Evolutionary conservation across 169 alveolate genomes (phyloP).

Genomic region (Eimeria sp.): DNA sequence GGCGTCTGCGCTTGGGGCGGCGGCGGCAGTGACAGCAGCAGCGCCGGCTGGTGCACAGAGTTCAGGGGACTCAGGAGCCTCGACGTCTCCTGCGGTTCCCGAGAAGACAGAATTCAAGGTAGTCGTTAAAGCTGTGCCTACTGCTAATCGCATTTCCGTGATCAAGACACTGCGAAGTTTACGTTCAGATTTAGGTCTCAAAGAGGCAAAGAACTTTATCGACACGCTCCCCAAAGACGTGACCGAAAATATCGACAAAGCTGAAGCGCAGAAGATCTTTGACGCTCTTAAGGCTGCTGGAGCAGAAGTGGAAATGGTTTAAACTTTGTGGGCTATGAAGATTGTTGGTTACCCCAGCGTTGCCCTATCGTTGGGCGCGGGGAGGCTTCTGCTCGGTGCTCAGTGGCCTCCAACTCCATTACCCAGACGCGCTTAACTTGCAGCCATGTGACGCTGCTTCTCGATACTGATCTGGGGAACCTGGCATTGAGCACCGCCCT

Average conservation of each 20-base stretch:
- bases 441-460: not conserved
- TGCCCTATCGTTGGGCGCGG: no score
- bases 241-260: slow-evolving; percentile 23
- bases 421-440: not conserved
- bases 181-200: slow-evolving; percentile 70
- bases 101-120: slow-evolving; percentile 71
- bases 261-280: slow-evolving; percentile 69
- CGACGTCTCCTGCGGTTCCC: not conserved
- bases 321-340: no score
- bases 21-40: not conserved
- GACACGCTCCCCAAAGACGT: slow-evolving; percentile 78
- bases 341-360: no score
- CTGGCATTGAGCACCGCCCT: not conserved
- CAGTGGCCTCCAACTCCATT: not conserved
- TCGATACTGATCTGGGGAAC: not conserved
- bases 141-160: slow-evolving; percentile 66
- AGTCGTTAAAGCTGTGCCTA: slow-evolving; percentile 73
- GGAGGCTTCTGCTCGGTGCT: not conserved
- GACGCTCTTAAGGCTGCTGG: slow-evolving; percentile 78
- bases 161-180: slow-evolving; percentile 80
- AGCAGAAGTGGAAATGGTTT: slow-evolving; percentile 71
- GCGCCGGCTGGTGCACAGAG: not conserved
- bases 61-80: slow-evolving; percentile 22
- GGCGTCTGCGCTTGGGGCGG: slow-evolving; percentile 6
- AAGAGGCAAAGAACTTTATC: slow-evolving; percentile 76